These are phyloP conservation scores for Paxillus rubicundulus DNA, from an alignment of 768 basidiomycete genomes.

Conservation along the genomic window DNA sequence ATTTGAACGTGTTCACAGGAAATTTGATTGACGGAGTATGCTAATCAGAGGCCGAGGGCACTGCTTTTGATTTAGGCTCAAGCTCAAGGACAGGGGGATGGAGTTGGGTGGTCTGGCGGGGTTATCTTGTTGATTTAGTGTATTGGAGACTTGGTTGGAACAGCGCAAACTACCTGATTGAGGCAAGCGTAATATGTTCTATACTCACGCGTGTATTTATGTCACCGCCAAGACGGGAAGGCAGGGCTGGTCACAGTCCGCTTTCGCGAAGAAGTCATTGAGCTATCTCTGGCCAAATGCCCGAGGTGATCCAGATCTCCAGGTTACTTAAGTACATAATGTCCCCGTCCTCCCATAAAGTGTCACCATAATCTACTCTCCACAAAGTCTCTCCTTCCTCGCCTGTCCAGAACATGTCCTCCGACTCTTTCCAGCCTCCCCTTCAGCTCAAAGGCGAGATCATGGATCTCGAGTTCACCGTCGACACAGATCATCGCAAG, in stretches of 20 bases:
- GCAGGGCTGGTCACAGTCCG: slow-evolving; percentile 33
- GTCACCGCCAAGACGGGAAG: slow-evolving; percentile 37
- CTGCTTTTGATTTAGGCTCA: slow-evolving; percentile 32
- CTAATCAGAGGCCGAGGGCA: slow-evolving; percentile 37
- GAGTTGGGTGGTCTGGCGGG: slow-evolving; percentile 15
- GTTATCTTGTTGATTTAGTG: slow-evolving; percentile 1
- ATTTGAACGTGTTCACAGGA: slow-evolving; percentile 18
- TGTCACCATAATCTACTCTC: slow-evolving; percentile 52
- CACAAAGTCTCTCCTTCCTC: slow-evolving; percentile 41
- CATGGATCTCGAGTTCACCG: slow-evolving; percentile 73
- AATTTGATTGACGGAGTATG: slow-evolving; percentile 23
- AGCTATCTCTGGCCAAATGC: slow-evolving; percentile 27
- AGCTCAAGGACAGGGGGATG: slow-evolving; percentile 27
- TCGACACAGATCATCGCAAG: slow-evolving; percentile 75
- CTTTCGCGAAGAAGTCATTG: slow-evolving; percentile 30
- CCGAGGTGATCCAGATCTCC: slow-evolving; percentile 49
- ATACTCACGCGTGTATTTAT: slow-evolving; percentile 37
- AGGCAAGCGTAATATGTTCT: slow-evolving; percentile 23
- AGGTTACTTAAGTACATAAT: slow-evolving; percentile 53
- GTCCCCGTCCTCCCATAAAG: slow-evolving; percentile 42
- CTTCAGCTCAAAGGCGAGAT: slow-evolving; percentile 72
- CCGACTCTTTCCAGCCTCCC: slow-evolving; percentile 50
- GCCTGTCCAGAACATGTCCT: slow-evolving; percentile 41
- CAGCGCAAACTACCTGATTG: slow-evolving; percentile 16
- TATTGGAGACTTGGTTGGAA: not conserved